These are phyloP conservation scores for Sugiyamaella xylanicola DNA, from an alignment of 1,139 yeast species.

Conservation along the genomic window DNA sequence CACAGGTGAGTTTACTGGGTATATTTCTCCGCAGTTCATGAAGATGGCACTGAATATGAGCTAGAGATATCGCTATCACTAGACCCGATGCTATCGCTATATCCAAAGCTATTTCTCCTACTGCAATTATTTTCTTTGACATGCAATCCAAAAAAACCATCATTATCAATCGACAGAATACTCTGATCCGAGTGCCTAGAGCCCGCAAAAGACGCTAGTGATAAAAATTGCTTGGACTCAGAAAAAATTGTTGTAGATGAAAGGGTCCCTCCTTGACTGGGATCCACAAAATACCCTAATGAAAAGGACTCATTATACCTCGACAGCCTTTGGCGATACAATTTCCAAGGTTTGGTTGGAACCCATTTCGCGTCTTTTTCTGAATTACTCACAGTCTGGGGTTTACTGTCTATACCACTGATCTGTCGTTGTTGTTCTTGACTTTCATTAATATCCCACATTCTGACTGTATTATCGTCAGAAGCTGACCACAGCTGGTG, in stretches of 20 bases:
- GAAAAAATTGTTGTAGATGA: conserved; percentile 37
- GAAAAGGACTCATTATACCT: conserved; percentile 35
- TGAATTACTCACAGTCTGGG: background rate
- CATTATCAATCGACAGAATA: conserved; percentile 35
- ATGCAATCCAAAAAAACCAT: conserved; percentile 39
- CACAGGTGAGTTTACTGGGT: too few relatives aligned
- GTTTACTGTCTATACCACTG: background rate
- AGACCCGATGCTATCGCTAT: conserved; percentile 15
- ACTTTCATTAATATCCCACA: conserved; percentile 60
- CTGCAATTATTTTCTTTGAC: conserved; percentile 20
- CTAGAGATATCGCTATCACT: conserved; percentile 14
- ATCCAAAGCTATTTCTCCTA: conserved; percentile 1
- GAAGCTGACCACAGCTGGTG: conserved; percentile 62
- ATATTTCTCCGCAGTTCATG: background rate
- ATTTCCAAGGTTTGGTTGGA: conserved; percentile 38
- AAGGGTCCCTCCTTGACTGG: conserved; percentile 5
- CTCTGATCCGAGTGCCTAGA: conserved; percentile 18
- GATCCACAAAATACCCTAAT: conserved; percentile 35
- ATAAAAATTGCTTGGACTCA: conserved; percentile 37
- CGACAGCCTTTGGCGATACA: conserved; percentile 38
- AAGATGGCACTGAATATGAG: conserved; percentile 18
- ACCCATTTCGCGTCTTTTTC: conserved; percentile 34
- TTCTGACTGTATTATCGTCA: conserved; percentile 68
- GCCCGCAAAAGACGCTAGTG: conserved; percentile 29
- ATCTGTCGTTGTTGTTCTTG: conserved; percentile 8